phyloP scores from a whole-genome alignment of 176 grass and related monocot genomes.

The Puya raimondii region DNA sequence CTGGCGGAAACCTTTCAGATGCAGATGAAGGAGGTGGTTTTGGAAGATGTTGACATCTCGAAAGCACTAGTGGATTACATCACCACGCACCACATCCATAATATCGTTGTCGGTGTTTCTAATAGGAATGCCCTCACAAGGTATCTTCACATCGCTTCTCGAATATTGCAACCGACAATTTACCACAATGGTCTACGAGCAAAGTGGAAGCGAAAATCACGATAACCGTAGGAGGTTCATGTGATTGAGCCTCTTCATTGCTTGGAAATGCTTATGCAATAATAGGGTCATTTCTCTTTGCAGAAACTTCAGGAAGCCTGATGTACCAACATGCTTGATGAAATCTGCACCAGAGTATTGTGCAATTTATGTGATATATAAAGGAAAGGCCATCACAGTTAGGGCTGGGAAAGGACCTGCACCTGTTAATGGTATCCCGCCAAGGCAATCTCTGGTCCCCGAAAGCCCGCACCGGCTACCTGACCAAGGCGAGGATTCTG shows the following conservation, averaged over 20 bases:
- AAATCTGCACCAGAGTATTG: conserved; percentile 77
- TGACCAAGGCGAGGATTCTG: conserved; percentile 17
- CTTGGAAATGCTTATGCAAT: conserved; percentile 29
- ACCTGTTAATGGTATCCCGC: conserved; percentile 34
- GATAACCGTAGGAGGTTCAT: no score
- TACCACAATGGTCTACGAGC: no score
- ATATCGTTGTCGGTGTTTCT: conserved; percentile 63
- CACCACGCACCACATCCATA: conserved; percentile 29
- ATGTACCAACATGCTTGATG: conserved; percentile 72
- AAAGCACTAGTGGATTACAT: conserved; percentile 66
- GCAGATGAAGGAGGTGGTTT: conserved; percentile 75
- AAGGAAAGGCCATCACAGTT: conserved; percentile 55
- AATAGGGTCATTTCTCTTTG: conserved; percentile 22
- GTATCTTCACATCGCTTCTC: conserved; percentile 18
- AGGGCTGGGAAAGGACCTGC: conserved; percentile 52
- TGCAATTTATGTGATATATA: conserved; percentile 79
- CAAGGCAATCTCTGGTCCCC: conserved; percentile 26
- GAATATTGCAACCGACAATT: no score
- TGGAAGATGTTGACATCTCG: conserved; percentile 57
- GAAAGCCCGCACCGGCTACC: conserved; percentile 5
- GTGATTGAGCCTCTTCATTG: conserved; percentile 6
- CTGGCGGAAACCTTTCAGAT: conserved; percentile 36
- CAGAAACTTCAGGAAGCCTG: conserved; percentile 78
- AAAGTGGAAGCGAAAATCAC: no score
- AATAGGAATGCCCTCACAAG: conserved; percentile 51